Base-by-base conservation (phyloP, 2,329 filamentous ascomycete species). In the Biscogniauxia marginata region DNA sequence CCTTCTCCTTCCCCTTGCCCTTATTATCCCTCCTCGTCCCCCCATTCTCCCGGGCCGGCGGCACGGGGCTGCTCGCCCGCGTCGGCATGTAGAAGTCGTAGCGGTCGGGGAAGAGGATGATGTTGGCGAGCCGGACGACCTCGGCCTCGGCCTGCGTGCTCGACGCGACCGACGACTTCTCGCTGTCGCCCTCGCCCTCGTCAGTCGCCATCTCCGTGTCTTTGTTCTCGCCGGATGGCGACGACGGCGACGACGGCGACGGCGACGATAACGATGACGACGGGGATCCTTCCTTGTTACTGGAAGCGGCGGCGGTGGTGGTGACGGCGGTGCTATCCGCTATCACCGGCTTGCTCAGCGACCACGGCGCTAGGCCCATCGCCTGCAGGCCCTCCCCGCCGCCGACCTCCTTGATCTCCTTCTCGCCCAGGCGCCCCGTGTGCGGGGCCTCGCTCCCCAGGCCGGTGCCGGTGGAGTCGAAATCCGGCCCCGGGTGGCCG, bases 361-460 rank as follows among this genome's bases (percentile, higher is more conserved):
- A 76, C 76, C 81, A 84, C 3, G 79, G 79, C 39, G 76, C 76
- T 1, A 85, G 71, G 0, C 83, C 83, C 82, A 85, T 85, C n/a
- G 82, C 81, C 60, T 78, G 76, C 53, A 85, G 67, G 0, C 74
- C 82, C 7, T 77, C 77, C 2, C 76, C 71, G 1, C 81, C 81
- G 9, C 80, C 81, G 1, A 79, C 74, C 46, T 76, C 74, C 11
- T 74, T 75, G 59, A 84, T 82, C 53, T 82, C 80, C 34, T 75
- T 76, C 65, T 82, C 79, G 19, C 76, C 77, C 1, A 79, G 75
- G 0, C 80, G 73, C 0, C 75, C 74, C 11, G 76, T 73, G 57
- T 78, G 76, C n/a, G 78, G 75, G 19, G 80, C 79, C 65, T 84
- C 81, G 63, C 72, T 79, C 52, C 79, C 76, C 3, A 82, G 71